Percentiles rank a stretch among this genome's conserved stretches.
Evolutionary conservation across 306 rosid species (phyloP).

Genomic region (Glycine tomentella): DNA sequence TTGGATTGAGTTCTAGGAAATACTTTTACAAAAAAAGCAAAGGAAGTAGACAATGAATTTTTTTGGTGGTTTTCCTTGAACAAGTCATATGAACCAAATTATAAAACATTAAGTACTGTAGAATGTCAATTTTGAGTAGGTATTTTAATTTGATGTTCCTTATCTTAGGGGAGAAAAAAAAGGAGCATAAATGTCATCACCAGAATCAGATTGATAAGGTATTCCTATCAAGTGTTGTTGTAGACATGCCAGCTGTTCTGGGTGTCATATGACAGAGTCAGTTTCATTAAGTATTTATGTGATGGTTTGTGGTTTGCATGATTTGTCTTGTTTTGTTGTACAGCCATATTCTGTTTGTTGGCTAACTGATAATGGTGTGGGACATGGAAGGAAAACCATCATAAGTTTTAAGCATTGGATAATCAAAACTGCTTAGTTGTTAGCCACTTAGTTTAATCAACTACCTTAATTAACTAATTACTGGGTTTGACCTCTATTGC

Average conservation of each 20-base stretch:
- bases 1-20: too few species aligned
- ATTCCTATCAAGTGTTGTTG: slow-evolving; percentile 42
- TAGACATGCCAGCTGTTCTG: slow-evolving; percentile 49
- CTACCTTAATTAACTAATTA: background rate
- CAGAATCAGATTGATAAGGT: slow-evolving; percentile 30
- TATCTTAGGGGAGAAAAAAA: background rate
- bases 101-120: slow-evolving; percentile 29
- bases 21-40: too few species aligned
- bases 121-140: slow-evolving; percentile 37
- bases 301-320: slow-evolving; percentile 40
- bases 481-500: slow-evolving; percentile 14
- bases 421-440: background rate
- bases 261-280: slow-evolving; percentile 47
- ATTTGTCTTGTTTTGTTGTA: slow-evolving; percentile 32
- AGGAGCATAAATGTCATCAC: slow-evolving; percentile 15
- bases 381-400: slow-evolving; percentile 37
- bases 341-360: slow-evolving; percentile 39
- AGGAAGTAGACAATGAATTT: background rate
- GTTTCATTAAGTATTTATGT: slow-evolving; percentile 24
- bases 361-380: slow-evolving; percentile 40
- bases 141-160: slow-evolving; percentile 42
- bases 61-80: slow-evolving; percentile 30
- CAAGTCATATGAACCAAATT: slow-evolving; percentile 30
- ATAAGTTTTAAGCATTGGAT: slow-evolving; percentile 19
- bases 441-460: slow-evolving; percentile 5